Percentiles rank a stretch among this genome's conserved stretches.
phyloP scores from a whole-genome alignment of 306 rosid species.

The Geum urbanum region DNA sequence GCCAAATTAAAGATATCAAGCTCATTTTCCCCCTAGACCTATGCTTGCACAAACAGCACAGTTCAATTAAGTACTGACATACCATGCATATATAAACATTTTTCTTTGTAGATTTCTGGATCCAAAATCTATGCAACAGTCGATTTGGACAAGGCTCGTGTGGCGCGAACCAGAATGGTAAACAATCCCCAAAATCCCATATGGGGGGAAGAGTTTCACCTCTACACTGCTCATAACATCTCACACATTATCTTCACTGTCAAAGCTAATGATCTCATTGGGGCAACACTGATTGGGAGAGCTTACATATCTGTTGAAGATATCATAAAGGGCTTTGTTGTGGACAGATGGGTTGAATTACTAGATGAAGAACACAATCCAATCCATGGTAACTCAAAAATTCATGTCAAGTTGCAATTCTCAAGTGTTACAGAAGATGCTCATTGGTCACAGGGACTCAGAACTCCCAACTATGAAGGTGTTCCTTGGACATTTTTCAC shows the following conservation, averaged over 20 bases:
- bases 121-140: constrained; percentile 70
- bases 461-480: constrained; percentile 35
- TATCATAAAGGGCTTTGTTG: constrained; percentile 25
- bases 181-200: constrained; percentile 37
- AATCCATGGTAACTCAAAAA: constrained; percentile 39
- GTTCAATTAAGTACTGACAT: background rate
- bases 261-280: constrained; percentile 55
- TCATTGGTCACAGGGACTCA: constrained; percentile 53
- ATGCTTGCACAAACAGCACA: background rate
- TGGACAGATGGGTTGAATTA: constrained; percentile 45
- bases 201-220: constrained; percentile 55
- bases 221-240: constrained; percentile 66
- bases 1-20: constrained; percentile 4
- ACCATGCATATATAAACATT: background rate
- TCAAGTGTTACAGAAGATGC: constrained; percentile 17
- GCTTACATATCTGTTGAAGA: constrained; percentile 52
- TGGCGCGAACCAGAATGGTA: constrained; percentile 46
- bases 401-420: constrained; percentile 48
- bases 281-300: constrained; percentile 80
- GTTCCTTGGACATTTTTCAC: constrained; percentile 62
- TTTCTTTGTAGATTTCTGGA: constrained; percentile 49
- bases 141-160: constrained; percentile 71
- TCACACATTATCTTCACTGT: constrained; percentile 58
- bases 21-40: background rate
- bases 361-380: constrained; percentile 56